Conservation (phyloP, 371 early-diverging fungal species). For the Mycotypha africana region DNA sequence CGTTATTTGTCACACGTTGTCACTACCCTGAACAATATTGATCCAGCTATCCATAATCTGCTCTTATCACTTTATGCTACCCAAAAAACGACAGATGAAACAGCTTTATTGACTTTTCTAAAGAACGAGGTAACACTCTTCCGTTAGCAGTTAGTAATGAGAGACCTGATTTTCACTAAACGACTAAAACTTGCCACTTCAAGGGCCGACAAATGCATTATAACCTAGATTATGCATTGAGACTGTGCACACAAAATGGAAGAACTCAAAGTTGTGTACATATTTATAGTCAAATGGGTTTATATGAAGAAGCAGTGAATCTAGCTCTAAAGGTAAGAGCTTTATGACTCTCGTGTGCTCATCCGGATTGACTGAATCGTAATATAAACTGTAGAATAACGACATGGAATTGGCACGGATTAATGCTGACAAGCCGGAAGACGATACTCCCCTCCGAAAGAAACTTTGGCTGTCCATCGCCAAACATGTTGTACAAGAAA, state of each 20-base stretch:
- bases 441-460: slow-evolving; percentile 69
- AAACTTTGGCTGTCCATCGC: slow-evolving; percentile 92
- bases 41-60: slow-evolving; percentile 88
- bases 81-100: slow-evolving; percentile 60
- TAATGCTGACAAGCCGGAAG: slow-evolving; percentile 87
- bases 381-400: slow-evolving; percentile 61
- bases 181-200: too few relatives aligned
- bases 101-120: slow-evolving; percentile 62
- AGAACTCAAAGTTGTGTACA: slow-evolving; percentile 77
- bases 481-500: slow-evolving; percentile 78
- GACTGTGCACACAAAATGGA: slow-evolving; percentile 70
- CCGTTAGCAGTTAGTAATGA: background rate
- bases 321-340: slow-evolving; percentile 66
- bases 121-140: slow-evolving; percentile 54
- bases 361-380: too few relatives aligned
- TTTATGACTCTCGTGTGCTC: too few relatives aligned
- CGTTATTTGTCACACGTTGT: slow-evolving; percentile 85
- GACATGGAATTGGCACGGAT: slow-evolving; percentile 88
- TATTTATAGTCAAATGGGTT: slow-evolving; percentile 78
- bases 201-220: slow-evolving; percentile 70
- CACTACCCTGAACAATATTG: slow-evolving; percentile 66
- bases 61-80: slow-evolving; percentile 79
- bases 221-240: slow-evolving; percentile 82
- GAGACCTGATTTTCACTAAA: too few relatives aligned
- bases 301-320: slow-evolving; percentile 85